These are phyloP conservation scores for Tetrahymena malaccensis DNA, from an alignment of 73 alveolate species.

Conservation along the genomic window DNA sequence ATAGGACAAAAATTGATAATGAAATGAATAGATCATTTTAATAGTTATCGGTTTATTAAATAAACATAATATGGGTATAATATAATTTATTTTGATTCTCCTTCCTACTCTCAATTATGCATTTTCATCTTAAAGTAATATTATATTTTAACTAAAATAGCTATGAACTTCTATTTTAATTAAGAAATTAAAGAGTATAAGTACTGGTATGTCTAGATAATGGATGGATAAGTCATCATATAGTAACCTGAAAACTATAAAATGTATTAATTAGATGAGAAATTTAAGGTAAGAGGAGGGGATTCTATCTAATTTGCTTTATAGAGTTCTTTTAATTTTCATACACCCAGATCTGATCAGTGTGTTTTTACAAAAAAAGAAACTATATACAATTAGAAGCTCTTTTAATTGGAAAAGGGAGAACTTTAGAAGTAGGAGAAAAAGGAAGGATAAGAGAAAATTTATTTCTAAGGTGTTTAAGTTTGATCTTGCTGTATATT, in stretches of 20 bases:
- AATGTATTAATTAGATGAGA: not conserved
- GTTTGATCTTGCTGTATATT: not conserved
- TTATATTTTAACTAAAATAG: not conserved
- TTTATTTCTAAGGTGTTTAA: not conserved
- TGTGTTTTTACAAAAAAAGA: not conserved
- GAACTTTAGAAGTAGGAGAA: not conserved
- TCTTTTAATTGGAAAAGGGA: not conserved
- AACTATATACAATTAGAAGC: not conserved
- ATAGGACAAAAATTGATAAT: too few relatives aligned
- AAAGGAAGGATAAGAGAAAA: not conserved
- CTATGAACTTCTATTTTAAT: not conserved
- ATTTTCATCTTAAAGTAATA: too few relatives aligned
- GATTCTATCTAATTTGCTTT: not conserved
- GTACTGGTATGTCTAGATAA: not conserved
- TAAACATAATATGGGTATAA: too few relatives aligned
- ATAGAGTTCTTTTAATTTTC: not conserved
- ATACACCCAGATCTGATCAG: not conserved
- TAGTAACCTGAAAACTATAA: not conserved
- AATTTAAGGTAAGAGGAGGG: not conserved
- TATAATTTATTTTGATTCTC: too few relatives aligned
- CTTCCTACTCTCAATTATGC: not conserved
- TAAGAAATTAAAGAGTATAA: not conserved
- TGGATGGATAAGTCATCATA: not conserved
- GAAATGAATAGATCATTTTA: too few relatives aligned
- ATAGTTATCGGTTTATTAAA: too few relatives aligned